phyloP scores from a whole-genome alignment of 805 yeast genomes.

The Nakazawaea ernobii region DNA sequence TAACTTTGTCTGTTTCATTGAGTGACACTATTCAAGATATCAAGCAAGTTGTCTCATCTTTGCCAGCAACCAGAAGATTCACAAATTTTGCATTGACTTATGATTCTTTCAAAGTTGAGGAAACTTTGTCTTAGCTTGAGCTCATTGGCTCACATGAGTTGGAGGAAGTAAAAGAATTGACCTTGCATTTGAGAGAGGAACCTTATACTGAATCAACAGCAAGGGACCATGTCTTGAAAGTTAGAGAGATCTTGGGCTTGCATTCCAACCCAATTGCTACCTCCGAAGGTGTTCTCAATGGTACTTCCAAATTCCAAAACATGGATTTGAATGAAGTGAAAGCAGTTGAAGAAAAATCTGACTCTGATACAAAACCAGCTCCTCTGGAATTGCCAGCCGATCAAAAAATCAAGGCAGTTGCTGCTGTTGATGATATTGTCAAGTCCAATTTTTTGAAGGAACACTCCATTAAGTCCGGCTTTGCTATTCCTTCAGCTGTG shows the following conservation, averaged over 20 bases:
- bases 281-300: slow-evolving; percentile 35
- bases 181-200: slow-evolving; percentile 42
- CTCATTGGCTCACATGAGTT: slow-evolving; percentile 21
- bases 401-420: slow-evolving; percentile 21
- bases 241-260: slow-evolving; percentile 57
- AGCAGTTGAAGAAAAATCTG: slow-evolving; percentile 12
- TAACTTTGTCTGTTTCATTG: slow-evolving; percentile 21
- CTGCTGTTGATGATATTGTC: slow-evolving; percentile 15
- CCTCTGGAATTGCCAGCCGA: slow-evolving; percentile 24
- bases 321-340: slow-evolving; percentile 31
- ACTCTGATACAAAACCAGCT: slow-evolving; percentile 14
- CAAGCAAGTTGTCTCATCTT: slow-evolving; percentile 49
- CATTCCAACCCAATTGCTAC: slow-evolving; percentile 39
- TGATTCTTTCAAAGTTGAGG: slow-evolving; percentile 28
- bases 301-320: slow-evolving; percentile 41
- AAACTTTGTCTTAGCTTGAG: slow-evolving; percentile 20
- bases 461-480: slow-evolving; percentile 26
- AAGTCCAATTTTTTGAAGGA: slow-evolving; percentile 12
- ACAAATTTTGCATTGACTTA: slow-evolving; percentile 51
- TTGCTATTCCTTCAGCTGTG: slow-evolving; percentile 43
- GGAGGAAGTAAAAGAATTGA: slow-evolving; percentile 24
- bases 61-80: slow-evolving; percentile 50
- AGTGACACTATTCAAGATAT: slow-evolving; percentile 52
- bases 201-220: slow-evolving; percentile 59
- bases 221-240: slow-evolving; percentile 54